Evolutionary conservation across 2,329 filamentous ascomycete species (phyloP).

Genomic region (Neoscytalidium dimidiatum): DNA sequence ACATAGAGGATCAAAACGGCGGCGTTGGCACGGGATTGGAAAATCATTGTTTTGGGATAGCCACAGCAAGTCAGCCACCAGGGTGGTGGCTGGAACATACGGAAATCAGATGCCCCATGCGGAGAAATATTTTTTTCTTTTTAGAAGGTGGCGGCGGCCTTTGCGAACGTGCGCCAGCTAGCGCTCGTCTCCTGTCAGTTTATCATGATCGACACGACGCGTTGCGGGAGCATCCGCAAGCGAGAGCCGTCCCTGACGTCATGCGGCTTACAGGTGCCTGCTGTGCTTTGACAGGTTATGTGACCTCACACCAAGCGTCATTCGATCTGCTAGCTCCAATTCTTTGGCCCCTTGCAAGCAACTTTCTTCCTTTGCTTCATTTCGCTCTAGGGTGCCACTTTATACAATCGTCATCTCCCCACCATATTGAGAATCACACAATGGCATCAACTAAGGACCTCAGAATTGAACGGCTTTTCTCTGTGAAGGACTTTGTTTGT

Average conservation of each 20-base stretch:
- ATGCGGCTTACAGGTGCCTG: not conserved
- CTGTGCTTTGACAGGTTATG: not conserved
- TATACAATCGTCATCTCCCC: not conserved
- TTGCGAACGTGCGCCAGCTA: not conserved
- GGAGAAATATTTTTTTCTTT: not conserved
- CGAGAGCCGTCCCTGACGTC: slow-evolving; percentile 9
- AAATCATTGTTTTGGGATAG: not conserved
- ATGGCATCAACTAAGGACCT: slow-evolving; percentile 53
- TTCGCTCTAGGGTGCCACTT: not conserved
- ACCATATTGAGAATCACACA: not conserved
- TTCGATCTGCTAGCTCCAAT: not conserved
- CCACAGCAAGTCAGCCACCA: not conserved
- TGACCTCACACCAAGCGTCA: not conserved
- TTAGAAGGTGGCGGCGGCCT: not conserved
- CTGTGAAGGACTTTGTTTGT: slow-evolving; percentile 57
- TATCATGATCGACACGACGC: slow-evolving; percentile 5
- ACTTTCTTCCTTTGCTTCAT: not conserved
- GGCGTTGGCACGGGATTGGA: not conserved
- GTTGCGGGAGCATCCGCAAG: slow-evolving; percentile 10
- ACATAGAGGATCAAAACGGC: not conserved
- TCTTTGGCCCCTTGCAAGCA: not conserved
- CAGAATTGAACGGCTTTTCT: slow-evolving; percentile 54
- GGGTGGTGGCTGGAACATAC: not conserved
- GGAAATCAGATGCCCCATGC: slow-evolving; percentile 1
- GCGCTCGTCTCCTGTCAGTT: not conserved